Conservation (phyloP, 345 rosid genomes). For the Barbarea vulgaris region DNA sequence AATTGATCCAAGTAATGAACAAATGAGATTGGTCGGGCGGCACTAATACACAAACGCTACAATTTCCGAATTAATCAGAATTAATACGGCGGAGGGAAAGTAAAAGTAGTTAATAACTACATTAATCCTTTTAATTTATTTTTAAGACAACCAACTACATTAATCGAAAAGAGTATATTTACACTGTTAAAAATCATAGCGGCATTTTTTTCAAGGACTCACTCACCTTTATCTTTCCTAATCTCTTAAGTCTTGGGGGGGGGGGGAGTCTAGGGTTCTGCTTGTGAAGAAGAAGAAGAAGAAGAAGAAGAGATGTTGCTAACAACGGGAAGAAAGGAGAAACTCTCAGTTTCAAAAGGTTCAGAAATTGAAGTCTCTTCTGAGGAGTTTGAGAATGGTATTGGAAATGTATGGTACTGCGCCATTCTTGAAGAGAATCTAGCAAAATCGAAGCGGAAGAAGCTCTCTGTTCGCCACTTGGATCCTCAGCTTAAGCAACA, state of each 20-base stretch:
- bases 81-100: neutral
- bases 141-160: neutral
- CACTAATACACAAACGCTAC: neutral
- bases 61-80: neutral
- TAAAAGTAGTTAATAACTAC: neutral
- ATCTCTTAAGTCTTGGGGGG: neutral
- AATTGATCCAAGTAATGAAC: neutral
- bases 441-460: slow-evolving; percentile 34
- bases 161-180: neutral
- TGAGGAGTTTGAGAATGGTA: neutral
- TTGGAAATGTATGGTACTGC: slow-evolving; percentile 21
- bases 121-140: neutral
- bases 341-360: slow-evolving; percentile 16
- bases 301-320: slow-evolving; percentile 1
- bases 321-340: slow-evolving; percentile 27
- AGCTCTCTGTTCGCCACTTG: slow-evolving; percentile 31
- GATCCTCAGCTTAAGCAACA: slow-evolving; percentile 1
- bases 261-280: too few species aligned
- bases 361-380: slow-evolving; percentile 24
- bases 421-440: slow-evolving; percentile 21
- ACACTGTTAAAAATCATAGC: slow-evolving; percentile 7
- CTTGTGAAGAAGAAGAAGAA: neutral
- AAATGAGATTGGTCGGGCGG: neutral
- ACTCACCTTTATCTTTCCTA: neutral
- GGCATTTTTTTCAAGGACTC: neutral